phyloP scores from a whole-genome alignment of 192 early-diverging fungal species.

The Geranomyces variabilis region DNA sequence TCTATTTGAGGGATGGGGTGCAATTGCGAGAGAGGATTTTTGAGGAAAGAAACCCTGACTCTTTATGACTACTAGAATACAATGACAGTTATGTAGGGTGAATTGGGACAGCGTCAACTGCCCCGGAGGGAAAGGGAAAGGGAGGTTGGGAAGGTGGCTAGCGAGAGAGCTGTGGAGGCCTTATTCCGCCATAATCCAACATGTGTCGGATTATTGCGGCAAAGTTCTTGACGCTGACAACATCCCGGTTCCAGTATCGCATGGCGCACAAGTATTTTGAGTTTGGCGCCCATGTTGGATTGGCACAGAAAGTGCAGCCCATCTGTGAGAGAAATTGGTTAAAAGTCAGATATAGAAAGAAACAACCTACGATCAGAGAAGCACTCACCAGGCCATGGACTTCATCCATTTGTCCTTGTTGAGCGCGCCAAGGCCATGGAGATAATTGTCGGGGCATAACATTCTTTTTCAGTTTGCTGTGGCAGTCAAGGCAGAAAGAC shows the following conservation, averaged over 20 bases:
- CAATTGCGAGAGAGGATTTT: too few species aligned
- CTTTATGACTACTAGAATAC: too few species aligned
- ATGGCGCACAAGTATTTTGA: not conserved
- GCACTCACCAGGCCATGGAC: not conserved
- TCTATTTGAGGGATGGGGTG: too few species aligned
- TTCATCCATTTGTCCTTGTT: not conserved
- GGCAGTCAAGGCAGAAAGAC: constrained; percentile 15
- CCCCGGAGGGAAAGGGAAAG: too few species aligned
- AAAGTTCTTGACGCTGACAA: not conserved
- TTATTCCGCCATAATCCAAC: too few species aligned
- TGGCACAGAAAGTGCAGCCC: not conserved
- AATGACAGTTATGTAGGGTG: too few species aligned
- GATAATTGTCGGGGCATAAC: not conserved
- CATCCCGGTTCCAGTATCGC: not conserved
- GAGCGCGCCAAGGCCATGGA: not conserved
- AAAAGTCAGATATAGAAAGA: not conserved
- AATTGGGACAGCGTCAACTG: too few species aligned
- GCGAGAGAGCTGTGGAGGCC: too few species aligned
- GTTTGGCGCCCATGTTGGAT: not conserved
- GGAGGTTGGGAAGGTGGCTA: too few species aligned
- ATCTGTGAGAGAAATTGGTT: not conserved
- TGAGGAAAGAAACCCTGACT: too few species aligned
- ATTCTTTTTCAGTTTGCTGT: constrained; percentile 3
- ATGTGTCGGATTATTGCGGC: too few species aligned
- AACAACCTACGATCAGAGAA: too few species aligned